Base-by-base conservation (phyloP, 1,139 yeast species). In the Pichia cactophila region DNA sequence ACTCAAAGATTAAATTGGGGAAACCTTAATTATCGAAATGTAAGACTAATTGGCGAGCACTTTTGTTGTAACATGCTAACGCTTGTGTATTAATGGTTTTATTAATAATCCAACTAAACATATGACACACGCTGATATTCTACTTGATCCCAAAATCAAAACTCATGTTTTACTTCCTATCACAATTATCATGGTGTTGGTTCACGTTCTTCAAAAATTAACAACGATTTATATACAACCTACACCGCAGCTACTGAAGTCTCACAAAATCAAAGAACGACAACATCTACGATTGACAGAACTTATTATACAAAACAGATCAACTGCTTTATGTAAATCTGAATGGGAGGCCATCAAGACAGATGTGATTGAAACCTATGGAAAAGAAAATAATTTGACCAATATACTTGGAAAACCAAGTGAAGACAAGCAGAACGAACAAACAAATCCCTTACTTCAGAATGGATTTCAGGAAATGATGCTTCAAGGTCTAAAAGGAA, bases 101-200 rank as follows among this genome's bases (percentile, higher is more conserved):
- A 5, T 23, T 23, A 23, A 23, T 23, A 23, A 23, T 23, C 38
- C 38, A 35, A 17, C 23, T 23, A 4, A 23, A 23, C 23, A 17
- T 8, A 39, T 39, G 41, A 12, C 41, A 14, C 29, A 39, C 9
- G 41, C 17, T 23, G 83, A 80, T 49, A 66, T 82, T 40, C 68
- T 83, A 16, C 71, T 90, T 47, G 97, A 90, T 63, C 95, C 96
- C 6, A 78, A 80, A 52, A 73, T 92, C 56, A 83, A 86, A 66
- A 78, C 82, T 58, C 92, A 97, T 97, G 97, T 89, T 39, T 72
- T 92, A 28, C 68, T 89, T 43, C 98, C 98, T 36, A 90, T 92
- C 45, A 80, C 96, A 9, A 64, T 86, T 39, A 95, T 89, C 35
- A 89, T 92, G 96, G 84, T 92, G 17, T 68, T 90, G 50, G 90